Conservation (phyloP, 331 rosid species). For the Spiraea crenata region DNA sequence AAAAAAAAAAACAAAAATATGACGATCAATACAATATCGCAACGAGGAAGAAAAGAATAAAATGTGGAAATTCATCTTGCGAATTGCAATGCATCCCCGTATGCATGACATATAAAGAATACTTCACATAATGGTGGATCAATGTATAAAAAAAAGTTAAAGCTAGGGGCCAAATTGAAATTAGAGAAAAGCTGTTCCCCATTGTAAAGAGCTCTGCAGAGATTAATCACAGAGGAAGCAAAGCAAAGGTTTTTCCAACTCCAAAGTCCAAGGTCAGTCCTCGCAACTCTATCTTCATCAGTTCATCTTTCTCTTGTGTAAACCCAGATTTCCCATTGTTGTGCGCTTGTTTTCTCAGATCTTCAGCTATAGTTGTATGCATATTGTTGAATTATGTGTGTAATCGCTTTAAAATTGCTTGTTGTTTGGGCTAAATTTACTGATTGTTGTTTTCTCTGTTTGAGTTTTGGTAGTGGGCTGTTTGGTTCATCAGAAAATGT, state of each 20-base stretch:
- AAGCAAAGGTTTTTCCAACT: conserved; percentile 28
- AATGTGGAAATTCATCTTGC: background rate
- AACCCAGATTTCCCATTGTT: conserved; percentile 28
- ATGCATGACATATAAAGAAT: background rate
- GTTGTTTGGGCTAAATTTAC: background rate
- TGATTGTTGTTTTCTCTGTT: background rate
- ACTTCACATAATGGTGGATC: background rate
- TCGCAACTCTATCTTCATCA: background rate
- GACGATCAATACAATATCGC: background rate
- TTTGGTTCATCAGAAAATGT: background rate
- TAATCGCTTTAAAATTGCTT: conserved; percentile 3
- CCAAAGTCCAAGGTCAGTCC: conserved; percentile 80
- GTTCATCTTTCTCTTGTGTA: background rate
- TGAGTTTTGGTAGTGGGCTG: background rate
- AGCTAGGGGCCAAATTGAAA: conserved; percentile 2
- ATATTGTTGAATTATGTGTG: background rate
- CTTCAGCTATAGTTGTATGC: conserved; percentile 16
- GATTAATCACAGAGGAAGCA: conserved; percentile 29
- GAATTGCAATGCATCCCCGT: background rate
- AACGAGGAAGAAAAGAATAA: background rate
- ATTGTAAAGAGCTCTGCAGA: conserved; percentile 20
- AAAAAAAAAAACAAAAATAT: background rate
- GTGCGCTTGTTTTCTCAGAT: conserved; percentile 22
- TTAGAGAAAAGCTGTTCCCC: conserved; percentile 1
- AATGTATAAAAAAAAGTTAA: background rate